A percentile compares a stretch with the other conserved stretches of the same genome.
phyloP scores from a whole-genome alignment of 2,329 filamentous ascomycete species.

The Aspergillus tanneri region DNA sequence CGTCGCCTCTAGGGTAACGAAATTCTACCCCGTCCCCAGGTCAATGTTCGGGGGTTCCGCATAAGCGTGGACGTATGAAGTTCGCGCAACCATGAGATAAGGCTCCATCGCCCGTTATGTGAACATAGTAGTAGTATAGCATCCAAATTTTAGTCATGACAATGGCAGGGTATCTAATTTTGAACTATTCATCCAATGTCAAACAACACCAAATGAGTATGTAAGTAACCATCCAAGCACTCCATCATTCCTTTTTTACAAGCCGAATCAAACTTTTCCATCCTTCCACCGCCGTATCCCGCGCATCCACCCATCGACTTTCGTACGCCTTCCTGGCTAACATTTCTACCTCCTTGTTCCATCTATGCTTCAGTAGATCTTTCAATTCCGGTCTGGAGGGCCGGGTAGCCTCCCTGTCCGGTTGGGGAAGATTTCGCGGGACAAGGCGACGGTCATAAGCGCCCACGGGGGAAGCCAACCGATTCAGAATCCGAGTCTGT shows the following conservation, averaged over 20 bases:
- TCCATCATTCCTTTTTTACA: constrained; percentile 34
- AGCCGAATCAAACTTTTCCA: constrained; percentile 49
- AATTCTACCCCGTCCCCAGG: background rate
- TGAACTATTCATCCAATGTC: constrained; percentile 1
- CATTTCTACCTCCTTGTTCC: constrained; percentile 71
- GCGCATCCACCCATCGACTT: constrained; percentile 64
- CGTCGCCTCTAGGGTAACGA: background rate
- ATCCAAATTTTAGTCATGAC: constrained; percentile 8
- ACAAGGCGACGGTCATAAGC: constrained; percentile 36
- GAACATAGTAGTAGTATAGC: constrained; percentile 5
- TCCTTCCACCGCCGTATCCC: constrained; percentile 48
- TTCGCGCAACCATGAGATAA: too few species aligned
- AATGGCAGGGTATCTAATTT: constrained; percentile 19
- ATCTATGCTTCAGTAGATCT: constrained; percentile 71
- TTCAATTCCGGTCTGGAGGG: constrained; percentile 49
- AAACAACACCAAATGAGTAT: background rate
- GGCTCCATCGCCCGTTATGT: too few species aligned
- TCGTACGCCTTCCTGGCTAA: constrained; percentile 66
- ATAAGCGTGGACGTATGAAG: too few species aligned
- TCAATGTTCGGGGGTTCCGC: too few species aligned
- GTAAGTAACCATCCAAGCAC: constrained; percentile 1
- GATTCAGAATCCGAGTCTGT: constrained; percentile 44
- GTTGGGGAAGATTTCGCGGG: constrained; percentile 11
- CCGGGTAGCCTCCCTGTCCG: background rate
- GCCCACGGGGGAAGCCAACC: constrained; percentile 36